phyloP scores from a whole-genome alignment of 2,329 filamentous ascomycete species.

The Clarireedia paspali region DNA sequence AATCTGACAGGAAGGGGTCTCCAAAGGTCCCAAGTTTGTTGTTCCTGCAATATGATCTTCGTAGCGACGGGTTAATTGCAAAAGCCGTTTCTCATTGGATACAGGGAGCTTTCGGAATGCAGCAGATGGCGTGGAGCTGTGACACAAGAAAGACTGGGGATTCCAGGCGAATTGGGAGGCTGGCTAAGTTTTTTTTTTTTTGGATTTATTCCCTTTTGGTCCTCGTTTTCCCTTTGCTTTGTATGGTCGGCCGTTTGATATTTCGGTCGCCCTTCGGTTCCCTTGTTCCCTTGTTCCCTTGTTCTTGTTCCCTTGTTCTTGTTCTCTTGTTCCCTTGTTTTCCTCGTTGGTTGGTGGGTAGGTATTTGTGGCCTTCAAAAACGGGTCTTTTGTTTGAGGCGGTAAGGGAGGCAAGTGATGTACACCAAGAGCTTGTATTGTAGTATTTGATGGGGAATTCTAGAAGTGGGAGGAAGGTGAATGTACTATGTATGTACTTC shows the following conservation, averaged over 20 bases:
- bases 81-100: constrained; percentile 17
- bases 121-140: constrained; percentile 9
- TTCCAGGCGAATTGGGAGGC: not conserved
- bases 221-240: not conserved
- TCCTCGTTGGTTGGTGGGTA: not conserved
- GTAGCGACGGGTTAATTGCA: constrained; percentile 20
- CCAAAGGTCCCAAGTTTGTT: constrained; percentile 13
- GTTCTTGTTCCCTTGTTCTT: too few species aligned
- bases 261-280: not conserved
- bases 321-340: not conserved
- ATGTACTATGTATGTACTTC: too few species aligned
- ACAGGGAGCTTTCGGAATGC: constrained; percentile 23
- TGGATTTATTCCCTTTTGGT: not conserved
- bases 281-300: not conserved
- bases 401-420: too few species aligned
- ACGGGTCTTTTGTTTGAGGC: too few species aligned
- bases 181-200: not conserved
- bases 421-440: too few species aligned
- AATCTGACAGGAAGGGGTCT: not conserved
- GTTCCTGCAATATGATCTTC: constrained; percentile 28
- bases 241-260: not conserved
- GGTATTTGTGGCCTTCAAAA: too few species aligned
- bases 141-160: constrained; percentile 5
- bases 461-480: too few species aligned
- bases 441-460: too few species aligned